Conservation (phyloP, 1,284 basidiomycete species). For the Phellinidium pouzarii region DNA sequence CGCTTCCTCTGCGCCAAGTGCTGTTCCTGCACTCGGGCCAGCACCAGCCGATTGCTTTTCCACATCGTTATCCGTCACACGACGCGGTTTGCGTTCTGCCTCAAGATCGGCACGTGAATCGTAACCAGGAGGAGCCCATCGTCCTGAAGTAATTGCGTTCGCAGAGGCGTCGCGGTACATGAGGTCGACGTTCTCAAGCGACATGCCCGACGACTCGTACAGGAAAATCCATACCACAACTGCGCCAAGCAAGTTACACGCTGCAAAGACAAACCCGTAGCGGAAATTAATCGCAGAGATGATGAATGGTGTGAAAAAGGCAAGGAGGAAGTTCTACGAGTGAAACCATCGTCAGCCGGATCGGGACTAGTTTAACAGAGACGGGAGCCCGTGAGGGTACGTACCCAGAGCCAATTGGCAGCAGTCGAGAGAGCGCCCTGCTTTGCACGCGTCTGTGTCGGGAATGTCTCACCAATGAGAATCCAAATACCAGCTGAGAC, state of each 20-base stretch:
- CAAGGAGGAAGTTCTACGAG: conserved; percentile 60
- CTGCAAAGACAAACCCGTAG: conserved; percentile 66
- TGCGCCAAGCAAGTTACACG: conserved; percentile 54
- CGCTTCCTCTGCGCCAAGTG: not conserved
- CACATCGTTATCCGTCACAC: not conserved
- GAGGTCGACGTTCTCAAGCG: conserved; percentile 65
- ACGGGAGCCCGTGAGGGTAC: conserved; percentile 3
- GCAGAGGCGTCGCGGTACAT: conserved; percentile 70
- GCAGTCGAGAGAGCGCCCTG: conserved; percentile 69
- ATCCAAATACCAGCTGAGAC: conserved; percentile 56
- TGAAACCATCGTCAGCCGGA: no score
- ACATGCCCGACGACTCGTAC: conserved; percentile 67
- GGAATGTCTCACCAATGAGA: conserved; percentile 72
- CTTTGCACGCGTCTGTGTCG: conserved; percentile 67
- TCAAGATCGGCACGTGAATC: conserved; percentile 34
- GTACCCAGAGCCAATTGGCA: conserved; percentile 53
- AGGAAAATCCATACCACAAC: conserved; percentile 71
- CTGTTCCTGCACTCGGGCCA: not conserved
- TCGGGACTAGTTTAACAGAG: not conserved
- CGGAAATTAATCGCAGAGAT: conserved; percentile 47
- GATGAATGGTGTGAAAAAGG: conserved; percentile 73
- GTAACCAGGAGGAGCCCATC: conserved; percentile 52
- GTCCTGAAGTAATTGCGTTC: conserved; percentile 60
- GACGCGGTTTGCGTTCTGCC: conserved; percentile 23
- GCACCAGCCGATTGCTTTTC: conserved; percentile 10